These are phyloP conservation scores for Beauveria bassiana DNA, from an alignment of 2,329 filamentous ascomycete genomes.

Conservation along the genomic window DNA sequence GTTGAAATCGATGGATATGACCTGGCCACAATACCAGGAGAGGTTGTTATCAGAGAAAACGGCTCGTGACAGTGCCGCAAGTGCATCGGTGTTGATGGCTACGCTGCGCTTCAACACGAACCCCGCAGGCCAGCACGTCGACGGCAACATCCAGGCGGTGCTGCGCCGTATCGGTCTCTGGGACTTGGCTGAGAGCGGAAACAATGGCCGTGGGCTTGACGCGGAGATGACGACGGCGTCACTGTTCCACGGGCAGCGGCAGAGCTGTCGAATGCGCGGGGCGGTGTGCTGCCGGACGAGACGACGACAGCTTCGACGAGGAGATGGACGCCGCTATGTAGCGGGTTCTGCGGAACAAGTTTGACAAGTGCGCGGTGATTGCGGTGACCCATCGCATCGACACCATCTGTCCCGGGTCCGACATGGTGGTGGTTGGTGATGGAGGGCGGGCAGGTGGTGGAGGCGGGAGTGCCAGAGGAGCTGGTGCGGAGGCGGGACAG, in stretches of 20 bases:
- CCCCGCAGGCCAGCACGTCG: constrained; percentile 27
- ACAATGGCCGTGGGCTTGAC: constrained; percentile 25
- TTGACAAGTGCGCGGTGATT: constrained; percentile 2
- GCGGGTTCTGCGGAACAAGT: background rate
- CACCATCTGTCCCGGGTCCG: constrained; percentile 9
- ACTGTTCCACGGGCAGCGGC: constrained; percentile 35
- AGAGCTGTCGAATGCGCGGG: constrained; percentile 33
- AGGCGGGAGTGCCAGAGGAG: constrained; percentile 6
- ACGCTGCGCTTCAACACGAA: constrained; percentile 43
- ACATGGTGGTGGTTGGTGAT: constrained; percentile 5
- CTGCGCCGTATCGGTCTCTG: constrained; percentile 38
- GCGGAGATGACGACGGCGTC: constrained; percentile 22
- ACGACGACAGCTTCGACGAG: constrained; percentile 6
- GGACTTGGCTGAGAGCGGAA: constrained; percentile 29
- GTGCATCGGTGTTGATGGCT: constrained; percentile 40
- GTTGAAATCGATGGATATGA: constrained; percentile 39
- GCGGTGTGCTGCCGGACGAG: constrained; percentile 30
- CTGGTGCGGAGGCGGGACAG: background rate
- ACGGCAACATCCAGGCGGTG: constrained; percentile 34
- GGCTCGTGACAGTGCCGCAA: constrained; percentile 40
- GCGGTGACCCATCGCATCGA: constrained; percentile 9
- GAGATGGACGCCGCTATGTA: background rate
- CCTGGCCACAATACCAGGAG: constrained; percentile 17
- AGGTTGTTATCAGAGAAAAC: constrained; percentile 16
- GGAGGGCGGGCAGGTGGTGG: constrained; percentile 3